Evolutionary conservation across 2,329 filamentous ascomycete genomes (phyloP).

Genomic region (Arachnopeziza araneosa): DNA sequence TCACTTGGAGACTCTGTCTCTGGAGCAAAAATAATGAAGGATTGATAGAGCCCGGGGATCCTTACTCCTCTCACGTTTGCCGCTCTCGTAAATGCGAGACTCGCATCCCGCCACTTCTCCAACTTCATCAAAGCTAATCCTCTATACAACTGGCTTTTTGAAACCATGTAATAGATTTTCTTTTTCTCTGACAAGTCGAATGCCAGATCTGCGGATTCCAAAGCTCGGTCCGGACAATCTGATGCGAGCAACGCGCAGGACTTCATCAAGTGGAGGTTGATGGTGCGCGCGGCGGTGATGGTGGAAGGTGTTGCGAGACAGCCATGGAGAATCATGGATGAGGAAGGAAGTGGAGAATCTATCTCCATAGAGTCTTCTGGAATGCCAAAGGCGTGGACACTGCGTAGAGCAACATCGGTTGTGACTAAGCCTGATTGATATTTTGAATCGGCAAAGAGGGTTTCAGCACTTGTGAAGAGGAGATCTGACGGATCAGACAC

Average conservation of each 20-base stretch:
- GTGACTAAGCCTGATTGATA: background rate
- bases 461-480: background rate
- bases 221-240: background rate
- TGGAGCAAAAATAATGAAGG: too few relatives aligned
- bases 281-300: background rate
- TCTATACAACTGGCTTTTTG: constrained; percentile 15
- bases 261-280: constrained; percentile 11
- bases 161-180: constrained; percentile 4
- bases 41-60: too few relatives aligned
- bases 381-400: background rate
- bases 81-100: constrained; percentile 12
- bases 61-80: constrained; percentile 14
- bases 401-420: background rate
- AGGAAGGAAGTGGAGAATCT: background rate
- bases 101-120: constrained; percentile 15
- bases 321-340: background rate
- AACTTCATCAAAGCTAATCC: constrained; percentile 12
- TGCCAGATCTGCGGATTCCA: constrained; percentile 9
- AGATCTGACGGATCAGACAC: background rate
- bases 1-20: too few relatives aligned
- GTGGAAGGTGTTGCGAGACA: background rate
- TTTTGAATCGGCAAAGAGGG: background rate
- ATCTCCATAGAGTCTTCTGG: background rate
- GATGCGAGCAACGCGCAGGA: constrained; percentile 9
- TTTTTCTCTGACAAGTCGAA: constrained; percentile 2